Conservation (phyloP, 1,284 basidiomycete species). For the Cerrena zonata region DNA sequence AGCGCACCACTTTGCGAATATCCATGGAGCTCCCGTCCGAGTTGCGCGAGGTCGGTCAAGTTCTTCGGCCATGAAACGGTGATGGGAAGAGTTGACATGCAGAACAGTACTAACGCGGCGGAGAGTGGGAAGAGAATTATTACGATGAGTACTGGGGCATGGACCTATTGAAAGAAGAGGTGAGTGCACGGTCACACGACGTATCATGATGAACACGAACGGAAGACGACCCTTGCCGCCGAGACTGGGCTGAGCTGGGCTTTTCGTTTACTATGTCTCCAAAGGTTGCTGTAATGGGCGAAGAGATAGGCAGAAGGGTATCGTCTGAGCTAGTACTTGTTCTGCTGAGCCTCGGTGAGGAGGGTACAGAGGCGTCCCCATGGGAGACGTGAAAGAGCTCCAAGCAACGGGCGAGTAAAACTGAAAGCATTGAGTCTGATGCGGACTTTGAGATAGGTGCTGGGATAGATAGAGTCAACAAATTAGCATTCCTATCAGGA, state of each 20-base stretch:
- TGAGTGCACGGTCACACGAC: conserved; percentile 21
- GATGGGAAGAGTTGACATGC: conserved; percentile 60
- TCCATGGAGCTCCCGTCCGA: conserved; percentile 68
- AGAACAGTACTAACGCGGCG: conserved; percentile 43
- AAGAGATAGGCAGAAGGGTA: conserved; percentile 64
- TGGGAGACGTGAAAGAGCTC: conserved; percentile 42
- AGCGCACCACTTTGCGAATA: conserved; percentile 66
- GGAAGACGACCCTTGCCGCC: conserved; percentile 29
- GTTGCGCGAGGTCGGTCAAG: conserved; percentile 63
- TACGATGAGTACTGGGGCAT: conserved; percentile 61
- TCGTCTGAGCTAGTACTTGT: conserved; percentile 47
- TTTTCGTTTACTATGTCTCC: conserved; percentile 41
- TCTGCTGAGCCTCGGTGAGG: conserved; percentile 39
- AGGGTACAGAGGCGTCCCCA: conserved; percentile 30
- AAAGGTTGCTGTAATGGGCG: conserved; percentile 49
- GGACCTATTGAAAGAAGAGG: conserved; percentile 36
- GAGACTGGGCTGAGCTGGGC: conserved; percentile 27
- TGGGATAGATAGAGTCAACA: conserved; percentile 16
- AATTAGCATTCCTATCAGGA: conserved; percentile 14
- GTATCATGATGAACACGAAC: conserved; percentile 9
- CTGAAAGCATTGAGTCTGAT: conserved; percentile 42
- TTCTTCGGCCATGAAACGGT: conserved; percentile 71
- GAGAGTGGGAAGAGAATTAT: conserved; percentile 63
- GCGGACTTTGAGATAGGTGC: conserved; percentile 15
- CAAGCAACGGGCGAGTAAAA: conserved; percentile 45